phyloP scores from a whole-genome alignment of 768 basidiomycete species.

The Candolleomyces eurysporus region DNA sequence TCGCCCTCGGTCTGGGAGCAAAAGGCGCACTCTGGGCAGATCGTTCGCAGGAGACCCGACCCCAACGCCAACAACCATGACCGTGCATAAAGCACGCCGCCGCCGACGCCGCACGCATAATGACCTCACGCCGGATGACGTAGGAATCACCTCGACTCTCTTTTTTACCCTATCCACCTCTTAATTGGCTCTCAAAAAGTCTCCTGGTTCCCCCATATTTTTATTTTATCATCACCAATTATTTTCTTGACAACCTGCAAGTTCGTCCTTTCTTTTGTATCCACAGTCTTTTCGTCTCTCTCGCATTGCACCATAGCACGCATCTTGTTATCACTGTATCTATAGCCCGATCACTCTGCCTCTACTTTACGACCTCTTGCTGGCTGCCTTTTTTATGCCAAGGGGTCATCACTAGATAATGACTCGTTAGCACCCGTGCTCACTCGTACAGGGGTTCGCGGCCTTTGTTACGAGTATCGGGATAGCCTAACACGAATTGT shows the following conservation, averaged over 20 bases:
- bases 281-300: constrained; percentile 12
- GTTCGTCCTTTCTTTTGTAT: constrained; percentile 5
- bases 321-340: background rate
- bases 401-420: too few species aligned
- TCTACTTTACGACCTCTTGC: too few species aligned
- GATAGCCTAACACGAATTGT: too few species aligned
- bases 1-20: constrained; percentile 64
- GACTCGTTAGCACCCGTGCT: too few species aligned
- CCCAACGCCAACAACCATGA: constrained; percentile 20
- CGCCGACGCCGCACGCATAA: background rate
- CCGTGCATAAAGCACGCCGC: constrained; percentile 6
- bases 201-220: too few species aligned
- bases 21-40: constrained; percentile 39
- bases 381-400: too few species aligned
- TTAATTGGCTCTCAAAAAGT: constrained; percentile 1
- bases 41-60: constrained; percentile 33
- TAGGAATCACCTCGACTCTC: background rate
- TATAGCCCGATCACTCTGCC: background rate
- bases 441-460: too few species aligned
- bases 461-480: too few species aligned
- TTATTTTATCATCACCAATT: too few species aligned
- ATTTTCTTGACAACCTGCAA: too few species aligned
- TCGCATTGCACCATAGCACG: constrained; percentile 5
- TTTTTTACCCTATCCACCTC: background rate
- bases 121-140: constrained; percentile 3